Conservation (phyloP, 208 protist species). For the Vickermania ingenoplastis region DNA sequence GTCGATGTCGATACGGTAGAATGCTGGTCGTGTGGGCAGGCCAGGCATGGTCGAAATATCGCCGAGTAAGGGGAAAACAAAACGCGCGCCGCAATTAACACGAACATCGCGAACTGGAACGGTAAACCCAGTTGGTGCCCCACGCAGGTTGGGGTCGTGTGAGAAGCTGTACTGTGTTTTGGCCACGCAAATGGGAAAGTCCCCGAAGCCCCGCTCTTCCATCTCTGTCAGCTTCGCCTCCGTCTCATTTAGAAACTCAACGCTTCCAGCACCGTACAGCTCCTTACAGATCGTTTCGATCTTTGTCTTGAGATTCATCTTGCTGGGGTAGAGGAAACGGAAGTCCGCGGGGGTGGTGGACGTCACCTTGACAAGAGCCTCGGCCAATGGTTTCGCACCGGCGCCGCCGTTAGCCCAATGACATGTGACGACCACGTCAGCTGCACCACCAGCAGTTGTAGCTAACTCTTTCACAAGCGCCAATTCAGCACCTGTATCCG, state of each 20-base stretch:
- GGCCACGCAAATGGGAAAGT: conserved; percentile 95
- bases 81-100: conserved; percentile 90
- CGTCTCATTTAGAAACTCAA: conserved; percentile 83
- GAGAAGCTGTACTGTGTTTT: conserved; percentile 97
- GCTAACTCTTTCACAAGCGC: conserved; percentile 64
- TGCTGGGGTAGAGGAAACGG: conserved; percentile 88
- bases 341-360: conserved; percentile 64
- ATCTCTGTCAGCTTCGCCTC: conserved; percentile 85
- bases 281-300: conserved; percentile 94
- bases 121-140: conserved; percentile 81
- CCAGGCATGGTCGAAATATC: conserved; percentile 93
- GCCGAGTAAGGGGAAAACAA: conserved; percentile 93
- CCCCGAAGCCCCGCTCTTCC: conserved; percentile 65
- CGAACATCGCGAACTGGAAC: conserved; percentile 93
- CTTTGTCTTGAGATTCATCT: conserved; percentile 90
- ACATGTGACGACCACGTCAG: conserved; percentile 82
- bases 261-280: conserved; percentile 92
- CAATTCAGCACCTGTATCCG: conserved; percentile 90
- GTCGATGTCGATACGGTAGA: conserved; percentile 96
- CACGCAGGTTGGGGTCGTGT: conserved; percentile 84
- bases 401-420: conserved; percentile 91
- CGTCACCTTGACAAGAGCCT: conserved; percentile 75
- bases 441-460: conserved; percentile 69
- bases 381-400: conserved; percentile 83
- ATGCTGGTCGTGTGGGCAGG: conserved; percentile 92